Evolutionary conservation across 257 asterid genomes (phyloP).

Genomic region (Thymus mandschuricus): DNA sequence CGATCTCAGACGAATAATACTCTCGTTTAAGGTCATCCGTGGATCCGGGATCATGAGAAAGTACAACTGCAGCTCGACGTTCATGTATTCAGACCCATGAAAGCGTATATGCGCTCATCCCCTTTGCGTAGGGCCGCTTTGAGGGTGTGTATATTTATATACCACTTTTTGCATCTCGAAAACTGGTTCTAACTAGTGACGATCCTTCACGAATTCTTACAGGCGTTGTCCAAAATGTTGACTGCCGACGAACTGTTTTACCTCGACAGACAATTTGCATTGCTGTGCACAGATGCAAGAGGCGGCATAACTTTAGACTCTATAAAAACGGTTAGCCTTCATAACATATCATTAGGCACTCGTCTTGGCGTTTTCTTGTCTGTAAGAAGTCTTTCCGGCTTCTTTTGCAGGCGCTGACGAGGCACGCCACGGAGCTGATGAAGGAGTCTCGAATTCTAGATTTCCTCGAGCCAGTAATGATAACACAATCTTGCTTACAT

Average conservation of each 20-base stretch:
- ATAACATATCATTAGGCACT: neutral
- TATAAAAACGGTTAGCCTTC: conserved; percentile 35
- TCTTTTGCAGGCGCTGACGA: conserved; percentile 50
- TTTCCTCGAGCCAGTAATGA: conserved; percentile 63
- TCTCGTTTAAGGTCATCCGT: conserved; percentile 67
- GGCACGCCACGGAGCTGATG: conserved; percentile 53
- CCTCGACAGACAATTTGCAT: conserved; percentile 37
- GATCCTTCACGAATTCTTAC: conserved; percentile 2
- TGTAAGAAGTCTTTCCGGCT: neutral
- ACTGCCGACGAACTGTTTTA: conserved; percentile 37
- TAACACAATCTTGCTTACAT: neutral
- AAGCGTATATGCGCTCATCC: conserved; percentile 66
- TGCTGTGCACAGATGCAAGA: conserved; percentile 38
- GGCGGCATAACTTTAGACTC: conserved; percentile 44
- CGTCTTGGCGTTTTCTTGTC: neutral
- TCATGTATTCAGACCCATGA: conserved; percentile 58
- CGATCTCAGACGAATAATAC: conserved; percentile 17
- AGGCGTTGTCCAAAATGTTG: conserved; percentile 46
- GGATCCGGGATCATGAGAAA: conserved; percentile 51
- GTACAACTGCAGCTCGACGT: conserved; percentile 51
- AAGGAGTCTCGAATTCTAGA: conserved; percentile 59
- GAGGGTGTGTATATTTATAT: conserved; percentile 40
- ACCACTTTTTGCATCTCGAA: neutral
- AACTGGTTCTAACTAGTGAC: neutral
- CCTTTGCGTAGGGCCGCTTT: conserved; percentile 76